Evolutionary conservation across 1,139 yeast species (phyloP), one percentile per base, ranked within the genome.

Genomic region (Maudiozyma humilis): DNA sequence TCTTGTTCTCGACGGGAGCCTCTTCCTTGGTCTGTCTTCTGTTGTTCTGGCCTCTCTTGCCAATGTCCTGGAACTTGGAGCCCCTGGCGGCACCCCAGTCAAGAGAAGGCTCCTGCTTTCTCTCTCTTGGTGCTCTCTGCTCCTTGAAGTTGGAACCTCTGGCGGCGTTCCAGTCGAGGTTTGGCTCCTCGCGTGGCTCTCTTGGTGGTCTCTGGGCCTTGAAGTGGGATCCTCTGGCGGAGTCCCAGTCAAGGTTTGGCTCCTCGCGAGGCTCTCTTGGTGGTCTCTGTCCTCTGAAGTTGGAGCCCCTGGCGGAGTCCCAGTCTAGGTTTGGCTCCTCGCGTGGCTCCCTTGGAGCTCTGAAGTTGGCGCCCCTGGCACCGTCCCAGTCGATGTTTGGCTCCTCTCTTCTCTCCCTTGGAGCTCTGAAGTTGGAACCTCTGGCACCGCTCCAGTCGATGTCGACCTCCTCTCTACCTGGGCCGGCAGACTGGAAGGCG

Each of bases 381-480:
- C 73, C 54, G 44, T 68, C 67, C 78, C 77, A 75, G 57, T 73
- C 82, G 38, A 78, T 63, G 3, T 50, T 44, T 38, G 52, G 44
- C 40, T 53, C 56, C 36, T 53, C 68, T 51, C 66, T 64, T 51
- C 53, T 59, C 50, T 62, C 62, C 51, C 51, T 58, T 47, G 63
- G 59, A 47, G 64, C 60, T 51, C 65, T 64, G 64, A 55, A 53
- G 35, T 52, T 52, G 46, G 62, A 50, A 44, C 60, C 59, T 68
- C 83, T 71, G 19, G 79, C 78, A n/a, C 70, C 58, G 50, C 78
- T 69, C 85, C 85, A 81, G 58, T 79, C 84, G 40, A 76, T 45
- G 29, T 50, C 43, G 34, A 50, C 42, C 38, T 53, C 56, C 33
- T 53, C 68, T 51, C 66, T 64, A 51, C 52, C 59, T 47, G 8